Evolutionary conservation across 805 yeast genomes (phyloP), one percentile per base, ranked within the genome.

Genomic region (Saturnispora zaruensis): DNA sequence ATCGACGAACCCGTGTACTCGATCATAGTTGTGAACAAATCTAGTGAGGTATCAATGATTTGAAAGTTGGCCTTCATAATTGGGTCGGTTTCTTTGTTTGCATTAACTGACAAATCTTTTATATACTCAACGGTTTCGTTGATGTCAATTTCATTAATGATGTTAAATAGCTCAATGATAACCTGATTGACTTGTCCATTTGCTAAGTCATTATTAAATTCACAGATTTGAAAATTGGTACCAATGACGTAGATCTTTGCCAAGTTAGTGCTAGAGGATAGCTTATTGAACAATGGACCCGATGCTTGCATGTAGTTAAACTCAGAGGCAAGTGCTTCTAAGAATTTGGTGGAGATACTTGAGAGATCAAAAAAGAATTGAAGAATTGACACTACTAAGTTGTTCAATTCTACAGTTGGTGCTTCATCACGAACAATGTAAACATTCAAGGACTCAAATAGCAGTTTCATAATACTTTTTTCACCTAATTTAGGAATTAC

Each of bases 1-100:
- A 51, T 14, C 9, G 41, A 44, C 25, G 57, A 59, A 13, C 67
- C 68, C 45, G 61, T 60, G 40, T 67, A 74, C 63, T 89, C 96
- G 57, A 84, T 75, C 6, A 82, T 70, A 1, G 90, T 84, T 1
- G 96, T 79, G 23, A 87, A 70, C 30, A 91, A 64, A 63, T 91
- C 98, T 21, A 90, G 66, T 0, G 84, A 72, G 0, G 83, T 73
- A 57, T 87, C 95, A 21, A 85, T 68, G 4, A 85, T 73, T 55
- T 82, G 82, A 45, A 84, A 65, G 45, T 76, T 74, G 41, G 74
- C 66, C 54, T 76, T 74, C 3, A 85, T 78, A 2, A 44, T 68
- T 9, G 68, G 52, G 21, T 59, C 58, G 6, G 51, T 51, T 16
- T 48, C 52, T n/a, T 53, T 52, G 6, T 42, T 45, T 1, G 48